Evolutionary conservation across 2,329 filamentous ascomycete species (phyloP).

Genomic region (Chaetomium globosum): DNA sequence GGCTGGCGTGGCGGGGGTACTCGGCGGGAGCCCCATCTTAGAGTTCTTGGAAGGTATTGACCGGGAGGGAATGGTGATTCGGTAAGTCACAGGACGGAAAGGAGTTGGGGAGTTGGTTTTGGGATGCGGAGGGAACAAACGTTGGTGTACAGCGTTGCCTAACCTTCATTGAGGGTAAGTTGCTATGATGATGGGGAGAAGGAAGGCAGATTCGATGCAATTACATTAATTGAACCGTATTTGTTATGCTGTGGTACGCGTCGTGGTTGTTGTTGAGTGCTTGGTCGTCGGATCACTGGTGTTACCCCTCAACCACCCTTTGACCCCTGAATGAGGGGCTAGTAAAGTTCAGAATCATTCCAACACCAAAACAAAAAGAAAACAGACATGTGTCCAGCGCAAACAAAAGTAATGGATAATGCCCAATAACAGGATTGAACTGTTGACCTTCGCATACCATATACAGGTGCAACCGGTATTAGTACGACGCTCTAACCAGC

Average conservation of each 20-base stretch:
- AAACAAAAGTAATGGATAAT: not conserved
- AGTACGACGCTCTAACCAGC: slow-evolving; percentile 35
- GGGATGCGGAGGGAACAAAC: not conserved
- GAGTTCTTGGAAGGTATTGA: slow-evolving; percentile 81
- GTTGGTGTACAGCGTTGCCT: slow-evolving; percentile 24
- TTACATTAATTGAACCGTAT: slow-evolving; percentile 18
- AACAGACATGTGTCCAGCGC: not conserved
- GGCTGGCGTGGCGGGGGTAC: slow-evolving; percentile 57
- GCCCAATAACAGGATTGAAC: slow-evolving; percentile 35
- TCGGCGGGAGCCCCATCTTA: slow-evolving; percentile 83
- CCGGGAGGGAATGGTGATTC: slow-evolving; percentile 71
- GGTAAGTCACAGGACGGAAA: slow-evolving; percentile 49
- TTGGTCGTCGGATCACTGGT: not conserved
- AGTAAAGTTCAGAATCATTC: too few species aligned
- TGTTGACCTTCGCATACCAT: slow-evolving; percentile 33
- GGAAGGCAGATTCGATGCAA: not conserved
- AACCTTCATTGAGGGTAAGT: not conserved
- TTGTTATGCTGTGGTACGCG: not conserved
- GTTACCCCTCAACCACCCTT: too few species aligned
- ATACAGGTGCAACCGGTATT: slow-evolving; percentile 26
- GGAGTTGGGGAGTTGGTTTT: not conserved
- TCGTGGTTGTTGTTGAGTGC: not conserved
- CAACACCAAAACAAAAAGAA: not conserved
- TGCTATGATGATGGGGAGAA: not conserved
- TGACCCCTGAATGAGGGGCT: slow-evolving; percentile 1